Conservation (phyloP, 768 basidiomycete species). For the Kwoniella europaea region DNA sequence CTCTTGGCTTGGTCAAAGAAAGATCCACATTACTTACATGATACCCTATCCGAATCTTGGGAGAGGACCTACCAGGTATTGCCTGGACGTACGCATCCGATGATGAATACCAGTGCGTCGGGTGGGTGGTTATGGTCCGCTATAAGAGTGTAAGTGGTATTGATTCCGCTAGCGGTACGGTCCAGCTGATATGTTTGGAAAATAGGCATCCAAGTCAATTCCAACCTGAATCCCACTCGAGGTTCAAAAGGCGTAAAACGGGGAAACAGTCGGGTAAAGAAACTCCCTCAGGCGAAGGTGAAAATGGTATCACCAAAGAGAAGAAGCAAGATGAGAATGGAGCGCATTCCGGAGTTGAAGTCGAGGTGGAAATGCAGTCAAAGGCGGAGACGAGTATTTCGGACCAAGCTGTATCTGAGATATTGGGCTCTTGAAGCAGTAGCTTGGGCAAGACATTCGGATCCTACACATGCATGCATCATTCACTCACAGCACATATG, state of each 20-base stretch:
- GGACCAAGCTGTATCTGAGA: no score
- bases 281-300: not conserved
- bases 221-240: conserved; percentile 29
- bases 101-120: conserved; percentile 85
- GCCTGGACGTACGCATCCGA: conserved; percentile 95
- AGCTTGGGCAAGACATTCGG: no score
- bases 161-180: not conserved
- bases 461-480: no score
- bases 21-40: conserved; percentile 71
- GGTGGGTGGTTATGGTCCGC: conserved; percentile 76
- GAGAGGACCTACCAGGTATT: conserved; percentile 86
- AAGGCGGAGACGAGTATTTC: no score
- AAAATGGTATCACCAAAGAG: not conserved
- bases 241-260: conserved; percentile 24
- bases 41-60: conserved; percentile 84
- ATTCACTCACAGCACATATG: no score
- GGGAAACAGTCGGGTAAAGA: conserved; percentile 9
- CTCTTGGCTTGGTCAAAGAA: conserved; percentile 73
- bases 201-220: conserved; percentile 32
- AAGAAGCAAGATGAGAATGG: not conserved
- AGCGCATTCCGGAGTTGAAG: no score
- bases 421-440: no score
- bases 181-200: not conserved
- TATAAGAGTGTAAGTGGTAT: conserved; percentile 74
- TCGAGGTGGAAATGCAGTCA: no score